Conservation (phyloP, 768 basidiomycete species). For the Auriscalpium orientale region DNA sequence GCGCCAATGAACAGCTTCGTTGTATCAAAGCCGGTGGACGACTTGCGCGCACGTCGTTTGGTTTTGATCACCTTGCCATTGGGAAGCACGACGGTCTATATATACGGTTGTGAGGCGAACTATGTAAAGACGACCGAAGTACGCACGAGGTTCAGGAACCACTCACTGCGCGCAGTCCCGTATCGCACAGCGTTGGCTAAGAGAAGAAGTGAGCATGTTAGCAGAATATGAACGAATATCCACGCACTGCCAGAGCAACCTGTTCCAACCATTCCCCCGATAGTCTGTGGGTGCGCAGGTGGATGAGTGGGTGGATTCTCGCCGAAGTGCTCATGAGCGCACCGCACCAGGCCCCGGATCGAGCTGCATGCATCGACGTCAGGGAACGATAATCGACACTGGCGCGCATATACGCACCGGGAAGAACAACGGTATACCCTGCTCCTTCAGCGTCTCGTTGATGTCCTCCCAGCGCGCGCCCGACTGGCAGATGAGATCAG, state of each 20-base stretch:
- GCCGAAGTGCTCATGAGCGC: too few species aligned
- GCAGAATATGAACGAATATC: background rate
- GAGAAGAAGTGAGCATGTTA: background rate
- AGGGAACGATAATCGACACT: background rate
- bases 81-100: constrained; percentile 77
- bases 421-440: constrained; percentile 77
- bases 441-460: constrained; percentile 57
- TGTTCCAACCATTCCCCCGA: constrained; percentile 85
- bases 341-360: constrained; percentile 40
- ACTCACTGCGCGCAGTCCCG: constrained; percentile 82
- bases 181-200: constrained; percentile 77
- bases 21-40: constrained; percentile 79
- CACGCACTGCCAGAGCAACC: constrained; percentile 77
- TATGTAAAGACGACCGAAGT: background rate
- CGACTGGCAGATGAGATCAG: constrained; percentile 69
- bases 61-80: constrained; percentile 86
- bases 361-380: constrained; percentile 7
- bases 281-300: constrained; percentile 38
- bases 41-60: constrained; percentile 70
- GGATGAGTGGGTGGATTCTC: too few species aligned
- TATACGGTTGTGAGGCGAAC: background rate
- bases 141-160: constrained; percentile 76
- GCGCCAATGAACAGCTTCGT: constrained; percentile 88
- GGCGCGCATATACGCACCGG: constrained; percentile 42
- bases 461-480: constrained; percentile 77